A percentile compares a stretch with the other conserved stretches of the same genome.
These are phyloP conservation scores for Epichloe sibirici DNA, from an alignment of 2,329 filamentous ascomycete genomes.

Conservation along the genomic window DNA sequence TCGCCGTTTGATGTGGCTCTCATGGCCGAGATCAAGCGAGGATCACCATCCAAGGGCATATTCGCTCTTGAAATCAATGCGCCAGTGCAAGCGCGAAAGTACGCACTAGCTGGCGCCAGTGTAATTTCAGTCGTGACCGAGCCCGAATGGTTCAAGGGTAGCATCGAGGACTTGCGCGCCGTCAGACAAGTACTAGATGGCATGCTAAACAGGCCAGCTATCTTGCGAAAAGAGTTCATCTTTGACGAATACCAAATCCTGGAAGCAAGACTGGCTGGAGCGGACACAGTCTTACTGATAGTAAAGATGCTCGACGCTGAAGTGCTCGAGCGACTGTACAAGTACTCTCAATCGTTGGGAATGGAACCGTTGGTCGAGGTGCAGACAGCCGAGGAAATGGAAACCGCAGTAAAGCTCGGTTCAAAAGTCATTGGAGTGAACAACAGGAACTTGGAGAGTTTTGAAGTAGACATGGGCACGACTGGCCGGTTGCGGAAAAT, in stretches of 20 bases:
- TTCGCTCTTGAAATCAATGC: constrained; percentile 83
- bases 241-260: constrained; percentile 98
- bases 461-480: constrained; percentile 90
- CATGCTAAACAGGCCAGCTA: constrained; percentile 83
- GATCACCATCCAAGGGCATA: constrained; percentile 89
- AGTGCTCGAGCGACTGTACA: constrained; percentile 65
- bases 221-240: constrained; percentile 91
- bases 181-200: constrained; percentile 82
- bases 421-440: constrained; percentile 93
- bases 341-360: constrained; percentile 76
- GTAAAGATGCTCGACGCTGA: constrained; percentile 90
- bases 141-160: constrained; percentile 98
- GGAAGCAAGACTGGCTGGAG: constrained; percentile 82
- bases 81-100: constrained; percentile 78
- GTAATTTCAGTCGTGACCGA: constrained; percentile 98
- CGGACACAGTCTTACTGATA: constrained; percentile 88
- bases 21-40: constrained; percentile 95
- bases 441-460: constrained; percentile 91
- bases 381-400: constrained; percentile 89
- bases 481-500: constrained; percentile 79
- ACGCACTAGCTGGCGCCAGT: constrained; percentile 87
- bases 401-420: constrained; percentile 71
- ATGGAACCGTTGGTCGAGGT: constrained; percentile 99
- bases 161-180: constrained; percentile 79
- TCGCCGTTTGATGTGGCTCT: constrained; percentile 82